Evolutionary conservation across 306 rosid genomes (phyloP).

Genomic region (Mimosa bimucronata): DNA sequence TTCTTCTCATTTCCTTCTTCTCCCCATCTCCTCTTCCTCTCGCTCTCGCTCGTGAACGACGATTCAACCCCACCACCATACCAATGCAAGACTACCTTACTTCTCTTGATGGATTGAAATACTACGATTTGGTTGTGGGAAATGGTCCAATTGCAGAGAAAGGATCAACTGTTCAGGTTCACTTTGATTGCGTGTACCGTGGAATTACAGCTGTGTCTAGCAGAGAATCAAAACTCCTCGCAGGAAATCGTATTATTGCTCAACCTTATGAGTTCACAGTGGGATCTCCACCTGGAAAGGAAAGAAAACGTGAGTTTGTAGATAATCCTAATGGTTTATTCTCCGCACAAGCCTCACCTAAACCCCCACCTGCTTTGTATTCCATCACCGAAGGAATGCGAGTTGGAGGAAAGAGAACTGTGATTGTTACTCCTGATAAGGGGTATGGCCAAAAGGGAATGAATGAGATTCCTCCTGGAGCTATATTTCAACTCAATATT

Average conservation of each 20-base stretch:
- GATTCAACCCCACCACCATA: conserved; percentile 64
- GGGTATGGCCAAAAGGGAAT: conserved; percentile 86
- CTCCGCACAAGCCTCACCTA: conserved; percentile 98
- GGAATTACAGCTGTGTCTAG: conserved; percentile 85
- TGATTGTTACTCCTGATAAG: conserved; percentile 82
- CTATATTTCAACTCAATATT: conserved; percentile 79
- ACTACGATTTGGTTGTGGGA: conserved; percentile 85
- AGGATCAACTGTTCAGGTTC: conserved; percentile 85
- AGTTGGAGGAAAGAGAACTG: conserved; percentile 91
- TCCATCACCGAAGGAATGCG: conserved; percentile 81
- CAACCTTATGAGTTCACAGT: conserved; percentile 95
- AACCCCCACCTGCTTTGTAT: conserved; percentile 91
- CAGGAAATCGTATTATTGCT: conserved; percentile 85
- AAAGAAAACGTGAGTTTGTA: conserved; percentile 87
- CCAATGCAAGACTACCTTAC: conserved; percentile 75
- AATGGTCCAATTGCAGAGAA: conserved; percentile 76
- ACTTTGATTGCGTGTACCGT: conserved; percentile 88
- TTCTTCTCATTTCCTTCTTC: conserved; percentile 58
- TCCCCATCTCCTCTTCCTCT: conserved; percentile 44
- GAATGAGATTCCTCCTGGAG: conserved; percentile 97
- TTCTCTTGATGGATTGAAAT: conserved; percentile 70
- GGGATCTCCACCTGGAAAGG: conserved; percentile 89
- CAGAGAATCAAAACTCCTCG: conserved; percentile 90
- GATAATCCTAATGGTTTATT: conserved; percentile 93
- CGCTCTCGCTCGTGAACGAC: conserved; percentile 67